Evolutionary conservation across 257 asterid species (phyloP).

Genomic region (Paulownia fortunei): DNA sequence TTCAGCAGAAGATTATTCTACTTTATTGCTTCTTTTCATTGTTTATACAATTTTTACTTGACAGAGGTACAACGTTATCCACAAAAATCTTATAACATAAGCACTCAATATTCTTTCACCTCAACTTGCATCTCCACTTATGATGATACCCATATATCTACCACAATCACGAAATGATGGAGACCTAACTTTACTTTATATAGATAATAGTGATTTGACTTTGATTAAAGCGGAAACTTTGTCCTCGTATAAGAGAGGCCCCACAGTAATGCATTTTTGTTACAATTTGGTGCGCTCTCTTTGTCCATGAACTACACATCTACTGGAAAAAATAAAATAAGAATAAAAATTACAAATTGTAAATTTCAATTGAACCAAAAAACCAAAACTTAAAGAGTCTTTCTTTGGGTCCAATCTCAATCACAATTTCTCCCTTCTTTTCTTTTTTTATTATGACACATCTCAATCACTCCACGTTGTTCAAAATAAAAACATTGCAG

Average conservation of each 20-base stretch:
- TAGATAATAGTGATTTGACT: constrained; percentile 49
- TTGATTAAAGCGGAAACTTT: constrained; percentile 49
- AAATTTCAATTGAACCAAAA: constrained; percentile 32
- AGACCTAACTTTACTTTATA: constrained; percentile 61
- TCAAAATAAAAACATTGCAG: constrained; percentile 1
- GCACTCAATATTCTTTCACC: constrained; percentile 29
- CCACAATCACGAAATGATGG: constrained; percentile 53
- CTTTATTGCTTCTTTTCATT: constrained; percentile 25
- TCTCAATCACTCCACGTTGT: constrained; percentile 20
- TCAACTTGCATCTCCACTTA: constrained; percentile 49
- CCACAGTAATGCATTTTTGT: constrained; percentile 52
- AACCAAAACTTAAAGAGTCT: background rate
- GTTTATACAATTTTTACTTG: constrained; percentile 24
- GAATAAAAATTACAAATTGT: background rate
- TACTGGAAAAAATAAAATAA: background rate
- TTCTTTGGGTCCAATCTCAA: constrained; percentile 27
- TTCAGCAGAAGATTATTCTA: constrained; percentile 33
- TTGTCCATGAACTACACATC: constrained; percentile 48
- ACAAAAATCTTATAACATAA: constrained; percentile 21
- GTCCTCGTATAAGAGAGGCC: constrained; percentile 44
- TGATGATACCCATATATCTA: constrained; percentile 46
- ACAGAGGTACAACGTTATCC: constrained; percentile 28
- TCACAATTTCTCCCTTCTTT: constrained; percentile 8
- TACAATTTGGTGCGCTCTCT: constrained; percentile 46
- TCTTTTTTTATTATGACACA: background rate